These are phyloP conservation scores for Beauveria brongniartii DNA, from an alignment of 2,329 filamentous ascomycete genomes.

Conservation along the genomic window DNA sequence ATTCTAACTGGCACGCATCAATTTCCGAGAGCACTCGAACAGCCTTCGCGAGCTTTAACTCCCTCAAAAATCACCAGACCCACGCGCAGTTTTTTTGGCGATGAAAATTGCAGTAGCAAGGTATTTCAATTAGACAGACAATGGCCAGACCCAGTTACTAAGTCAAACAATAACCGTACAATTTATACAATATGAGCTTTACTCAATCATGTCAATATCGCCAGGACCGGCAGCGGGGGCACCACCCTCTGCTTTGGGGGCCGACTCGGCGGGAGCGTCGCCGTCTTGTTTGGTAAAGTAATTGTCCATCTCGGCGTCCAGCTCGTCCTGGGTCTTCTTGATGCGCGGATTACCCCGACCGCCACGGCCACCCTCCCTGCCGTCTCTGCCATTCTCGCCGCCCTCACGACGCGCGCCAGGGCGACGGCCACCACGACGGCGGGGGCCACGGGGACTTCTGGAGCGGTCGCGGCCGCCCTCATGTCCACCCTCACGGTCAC, in stretches of 20 bases:
- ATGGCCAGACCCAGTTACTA: not conserved
- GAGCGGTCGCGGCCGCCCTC: slow-evolving; percentile 36
- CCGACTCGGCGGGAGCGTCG: slow-evolving; percentile 27
- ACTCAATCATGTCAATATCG: slow-evolving; percentile 67
- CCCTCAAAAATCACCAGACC: not conserved
- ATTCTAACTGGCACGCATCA: no score
- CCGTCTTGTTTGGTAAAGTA: slow-evolving; percentile 57
- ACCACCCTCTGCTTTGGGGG: slow-evolving; percentile 19
- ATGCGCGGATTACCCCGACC: slow-evolving; percentile 45
- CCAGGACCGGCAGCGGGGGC: slow-evolving; percentile 28
- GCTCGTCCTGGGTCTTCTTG: slow-evolving; percentile 82
- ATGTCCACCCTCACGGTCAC: slow-evolving; percentile 28
- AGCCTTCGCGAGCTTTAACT: no score
- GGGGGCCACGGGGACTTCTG: slow-evolving; percentile 43
- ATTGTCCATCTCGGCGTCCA: slow-evolving; percentile 95
- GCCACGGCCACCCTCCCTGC: slow-evolving; percentile 27
- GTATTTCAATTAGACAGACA: not conserved
- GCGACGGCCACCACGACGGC: slow-evolving; percentile 39
- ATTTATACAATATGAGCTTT: not conserved
- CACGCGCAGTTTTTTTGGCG: not conserved
- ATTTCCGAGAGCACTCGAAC: no score
- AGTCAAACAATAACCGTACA: not conserved
- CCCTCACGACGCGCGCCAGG: slow-evolving; percentile 41
- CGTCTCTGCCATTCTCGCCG: slow-evolving; percentile 11
- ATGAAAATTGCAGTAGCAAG: not conserved